Percentiles rank a stretch among this genome's conserved stretches.
These are phyloP conservation scores for Cladophialophora bantiana DNA, from an alignment of 2,329 filamentous ascomycete genomes.

Conservation along the genomic window DNA sequence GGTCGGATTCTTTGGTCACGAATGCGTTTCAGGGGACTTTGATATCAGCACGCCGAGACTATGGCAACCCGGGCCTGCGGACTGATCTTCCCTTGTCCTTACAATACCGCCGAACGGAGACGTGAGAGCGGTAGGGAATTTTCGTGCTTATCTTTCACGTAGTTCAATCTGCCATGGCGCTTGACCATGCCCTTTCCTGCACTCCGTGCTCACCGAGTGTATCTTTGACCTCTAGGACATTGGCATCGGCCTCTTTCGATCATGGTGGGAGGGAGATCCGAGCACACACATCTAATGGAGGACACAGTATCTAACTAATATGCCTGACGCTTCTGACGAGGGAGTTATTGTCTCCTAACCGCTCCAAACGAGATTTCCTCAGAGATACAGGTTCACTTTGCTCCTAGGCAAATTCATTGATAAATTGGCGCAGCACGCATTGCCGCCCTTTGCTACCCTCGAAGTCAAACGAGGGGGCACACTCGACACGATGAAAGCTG, in stretches of 20 bases:
- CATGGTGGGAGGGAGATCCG: no score
- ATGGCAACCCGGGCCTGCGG: not conserved
- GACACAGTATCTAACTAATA: no score
- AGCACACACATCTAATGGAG: no score
- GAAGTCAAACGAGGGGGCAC: not conserved
- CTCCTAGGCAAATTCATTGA: no score
- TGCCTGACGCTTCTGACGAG: no score
- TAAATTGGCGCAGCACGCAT: no score
- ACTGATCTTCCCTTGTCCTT: not conserved
- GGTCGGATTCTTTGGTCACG: not conserved
- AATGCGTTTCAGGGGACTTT: not conserved
- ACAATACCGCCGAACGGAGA: no score
- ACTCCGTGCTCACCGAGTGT: not conserved
- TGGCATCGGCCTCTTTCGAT: no score
- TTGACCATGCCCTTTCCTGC: not conserved
- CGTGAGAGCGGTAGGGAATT: not conserved
- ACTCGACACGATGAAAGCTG: not conserved
- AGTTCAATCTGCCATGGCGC: not conserved
- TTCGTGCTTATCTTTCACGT: not conserved
- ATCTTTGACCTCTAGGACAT: not conserved
- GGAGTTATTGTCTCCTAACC: no score
- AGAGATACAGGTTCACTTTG: no score
- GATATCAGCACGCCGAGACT: not conserved
- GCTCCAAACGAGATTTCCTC: no score
- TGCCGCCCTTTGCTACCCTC: no score